Conservation (phyloP, 2,329 filamentous ascomycete genomes). For the Dactylellina parvicollis region DNA sequence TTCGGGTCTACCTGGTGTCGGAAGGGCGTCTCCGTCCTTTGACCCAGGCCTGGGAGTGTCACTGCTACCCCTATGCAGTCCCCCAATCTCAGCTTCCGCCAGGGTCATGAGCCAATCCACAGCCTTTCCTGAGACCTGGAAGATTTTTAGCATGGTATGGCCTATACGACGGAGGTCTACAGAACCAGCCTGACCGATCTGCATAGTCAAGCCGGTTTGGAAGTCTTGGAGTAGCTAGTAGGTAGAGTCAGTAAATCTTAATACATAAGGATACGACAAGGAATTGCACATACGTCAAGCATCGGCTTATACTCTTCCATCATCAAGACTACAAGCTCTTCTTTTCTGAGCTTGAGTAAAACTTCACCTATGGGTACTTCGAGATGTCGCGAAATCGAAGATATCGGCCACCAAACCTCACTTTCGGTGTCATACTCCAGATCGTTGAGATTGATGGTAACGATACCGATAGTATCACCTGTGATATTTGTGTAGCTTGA, state of each 20-base stretch:
- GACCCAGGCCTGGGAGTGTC: neutral
- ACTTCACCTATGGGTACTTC: slow-evolving; percentile 72
- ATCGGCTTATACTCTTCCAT: slow-evolving; percentile 84
- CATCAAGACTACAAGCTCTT: slow-evolving; percentile 86
- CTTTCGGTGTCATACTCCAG: slow-evolving; percentile 68
- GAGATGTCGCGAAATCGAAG: slow-evolving; percentile 65
- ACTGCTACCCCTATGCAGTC: slow-evolving; percentile 81
- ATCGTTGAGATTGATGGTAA: slow-evolving; percentile 79
- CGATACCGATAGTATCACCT: slow-evolving; percentile 67
- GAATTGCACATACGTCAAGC: slow-evolving; percentile 66
- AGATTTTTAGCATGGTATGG: slow-evolving; percentile 90
- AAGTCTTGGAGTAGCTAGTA: slow-evolving; percentile 81
- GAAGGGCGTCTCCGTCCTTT: slow-evolving; percentile 61
- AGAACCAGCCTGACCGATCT: slow-evolving; percentile 82
- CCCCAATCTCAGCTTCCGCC: slow-evolving; percentile 97
- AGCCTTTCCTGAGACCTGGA: slow-evolving; percentile 86
- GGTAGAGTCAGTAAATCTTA: slow-evolving; percentile 11
- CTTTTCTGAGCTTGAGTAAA: slow-evolving; percentile 71
- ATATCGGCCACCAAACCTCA: slow-evolving; percentile 74
- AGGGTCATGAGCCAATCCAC: slow-evolving; percentile 91
- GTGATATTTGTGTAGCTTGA: slow-evolving; percentile 54
- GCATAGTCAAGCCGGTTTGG: slow-evolving; percentile 80
- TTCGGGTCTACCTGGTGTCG: slow-evolving; percentile 70
- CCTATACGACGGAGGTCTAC: slow-evolving; percentile 81
- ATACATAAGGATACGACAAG: slow-evolving; percentile 55